These are phyloP conservation scores for Agaricus subrufescens DNA, from an alignment of 768 basidiomycete genomes.

Conservation along the genomic window DNA sequence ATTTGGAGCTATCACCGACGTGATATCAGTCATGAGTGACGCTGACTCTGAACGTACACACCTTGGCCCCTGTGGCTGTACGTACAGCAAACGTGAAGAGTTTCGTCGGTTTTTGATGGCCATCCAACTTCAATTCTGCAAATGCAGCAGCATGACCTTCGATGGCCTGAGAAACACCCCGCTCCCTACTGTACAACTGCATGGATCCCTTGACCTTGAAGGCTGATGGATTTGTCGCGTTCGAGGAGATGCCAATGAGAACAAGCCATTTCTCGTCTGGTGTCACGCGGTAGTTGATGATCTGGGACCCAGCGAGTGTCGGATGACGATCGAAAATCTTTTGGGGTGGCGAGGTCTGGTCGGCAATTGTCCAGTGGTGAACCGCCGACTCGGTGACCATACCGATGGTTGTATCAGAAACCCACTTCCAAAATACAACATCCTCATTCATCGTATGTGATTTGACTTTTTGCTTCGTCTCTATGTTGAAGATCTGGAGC, in stretches of 20 bases:
- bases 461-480: constrained; percentile 96
- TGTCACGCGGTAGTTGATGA: constrained; percentile 96
- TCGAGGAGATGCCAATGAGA: constrained; percentile 90
- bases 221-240: constrained; percentile 86
- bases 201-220: constrained; percentile 99
- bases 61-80: constrained; percentile 97
- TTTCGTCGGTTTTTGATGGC: constrained; percentile 80
- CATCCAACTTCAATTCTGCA: constrained; percentile 87
- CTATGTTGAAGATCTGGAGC: constrained; percentile 97
- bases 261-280: constrained; percentile 97
- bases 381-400: constrained; percentile 94
- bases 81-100: constrained; percentile 94
- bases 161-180: constrained; percentile 94
- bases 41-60: constrained; percentile 28
- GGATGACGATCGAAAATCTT: constrained; percentile 97
- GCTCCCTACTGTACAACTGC: constrained; percentile 92
- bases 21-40: constrained; percentile 6
- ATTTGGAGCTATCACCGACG: constrained; percentile 73
- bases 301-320: constrained; percentile 90
- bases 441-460: constrained; percentile 93
- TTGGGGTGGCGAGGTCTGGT: constrained; percentile 74
- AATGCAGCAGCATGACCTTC: constrained; percentile 98
- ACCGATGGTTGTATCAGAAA: constrained; percentile 85
- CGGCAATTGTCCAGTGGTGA: constrained; percentile 82
- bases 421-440: constrained; percentile 99